Conservation (phyloP, 1,284 basidiomycete species). For the Xerocomus cyaneibrunnescens region DNA sequence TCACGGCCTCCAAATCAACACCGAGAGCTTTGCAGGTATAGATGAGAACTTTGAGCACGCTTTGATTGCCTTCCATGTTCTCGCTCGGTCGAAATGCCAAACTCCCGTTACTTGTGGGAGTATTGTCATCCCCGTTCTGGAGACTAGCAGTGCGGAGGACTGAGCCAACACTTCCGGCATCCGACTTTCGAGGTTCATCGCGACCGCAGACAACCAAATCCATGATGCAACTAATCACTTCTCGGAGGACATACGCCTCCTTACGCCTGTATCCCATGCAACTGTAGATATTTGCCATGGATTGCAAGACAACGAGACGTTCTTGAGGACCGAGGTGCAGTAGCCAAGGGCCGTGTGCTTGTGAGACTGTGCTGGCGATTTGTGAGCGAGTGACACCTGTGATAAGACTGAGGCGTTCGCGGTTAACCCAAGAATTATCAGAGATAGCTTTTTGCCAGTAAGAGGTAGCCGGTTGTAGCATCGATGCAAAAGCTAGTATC, state of each 20-base stretch:
- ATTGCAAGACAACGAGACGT: conserved; percentile 67
- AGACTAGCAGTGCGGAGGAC: conserved; percentile 37
- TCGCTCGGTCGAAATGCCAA: conserved; percentile 73
- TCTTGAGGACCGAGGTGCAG: conserved; percentile 75
- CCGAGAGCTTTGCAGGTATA: conserved; percentile 78
- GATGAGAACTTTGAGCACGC: conserved; percentile 70
- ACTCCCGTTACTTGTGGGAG: conserved; percentile 43
- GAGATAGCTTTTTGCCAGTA: conserved; percentile 48
- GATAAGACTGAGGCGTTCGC: conserved; percentile 61
- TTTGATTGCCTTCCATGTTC: conserved; percentile 74
- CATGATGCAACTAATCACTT: conserved; percentile 76
- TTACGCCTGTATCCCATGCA: conserved; percentile 81
- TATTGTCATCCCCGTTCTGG: conserved; percentile 32
- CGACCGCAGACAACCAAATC: conserved; percentile 78
- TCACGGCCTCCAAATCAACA: conserved; percentile 70
- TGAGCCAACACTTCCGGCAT: conserved; percentile 45
- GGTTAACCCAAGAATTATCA: conserved; percentile 45
- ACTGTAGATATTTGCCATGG: conserved; percentile 71
- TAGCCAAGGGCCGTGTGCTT: conserved; percentile 84
- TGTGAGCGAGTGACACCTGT: conserved; percentile 69
- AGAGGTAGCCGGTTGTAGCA: conserved; percentile 66
- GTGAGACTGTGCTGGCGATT: conserved; percentile 62
- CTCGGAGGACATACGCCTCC: conserved; percentile 82
- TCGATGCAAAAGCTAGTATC: conserved; percentile 70
- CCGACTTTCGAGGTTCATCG: conserved; percentile 51